Evolutionary conservation across 2,329 filamentous ascomycete species (phyloP).

Genomic region (Fusarium armeniacum): DNA sequence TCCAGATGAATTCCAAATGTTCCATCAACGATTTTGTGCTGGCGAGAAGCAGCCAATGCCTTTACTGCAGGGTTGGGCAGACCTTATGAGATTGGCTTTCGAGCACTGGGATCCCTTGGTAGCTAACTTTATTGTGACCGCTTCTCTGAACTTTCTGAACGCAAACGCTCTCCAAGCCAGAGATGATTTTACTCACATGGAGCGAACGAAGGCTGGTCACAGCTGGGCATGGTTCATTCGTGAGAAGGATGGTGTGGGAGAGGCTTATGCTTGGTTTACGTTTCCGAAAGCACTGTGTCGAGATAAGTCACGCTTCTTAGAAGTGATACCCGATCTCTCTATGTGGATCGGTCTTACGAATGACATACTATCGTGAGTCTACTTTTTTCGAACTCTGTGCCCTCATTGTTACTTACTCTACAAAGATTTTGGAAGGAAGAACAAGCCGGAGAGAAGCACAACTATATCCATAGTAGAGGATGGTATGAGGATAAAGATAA

Average conservation of each 20-base stretch:
- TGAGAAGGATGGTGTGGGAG: constrained; percentile 26
- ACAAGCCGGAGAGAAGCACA: constrained; percentile 7
- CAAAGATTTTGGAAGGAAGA: constrained; percentile 30
- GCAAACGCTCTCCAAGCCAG: constrained; percentile 16
- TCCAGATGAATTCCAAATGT: constrained; percentile 8
- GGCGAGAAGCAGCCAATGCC: constrained; percentile 5
- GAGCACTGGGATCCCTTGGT: constrained; percentile 22
- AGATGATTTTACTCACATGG: constrained; percentile 2
- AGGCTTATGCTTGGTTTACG: constrained; percentile 27
- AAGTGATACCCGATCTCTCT: constrained; percentile 23
- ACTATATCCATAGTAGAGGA: constrained; percentile 24
- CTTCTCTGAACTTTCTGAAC: constrained; percentile 26
- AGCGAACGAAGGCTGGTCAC: constrained; percentile 7
- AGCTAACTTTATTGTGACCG: constrained; percentile 25
- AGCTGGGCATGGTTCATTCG: constrained; percentile 35
- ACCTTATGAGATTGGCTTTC: constrained; percentile 10
- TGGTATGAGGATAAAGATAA: constrained; percentile 25
- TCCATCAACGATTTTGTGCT: constrained; percentile 13
- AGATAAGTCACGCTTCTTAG: constrained; percentile 22
- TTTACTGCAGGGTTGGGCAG: constrained; percentile 22
- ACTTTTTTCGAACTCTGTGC: fast-evolving
- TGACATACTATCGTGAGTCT: constrained; percentile 18
- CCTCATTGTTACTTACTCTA: fast-evolving
- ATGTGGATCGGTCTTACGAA: constrained; percentile 17
- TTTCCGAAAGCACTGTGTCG: constrained; percentile 10